Percentiles rank a stretch among this genome's conserved stretches.
Evolutionary conservation across 257 asterid genomes (phyloP).

Genomic region (Petunia axillaris): DNA sequence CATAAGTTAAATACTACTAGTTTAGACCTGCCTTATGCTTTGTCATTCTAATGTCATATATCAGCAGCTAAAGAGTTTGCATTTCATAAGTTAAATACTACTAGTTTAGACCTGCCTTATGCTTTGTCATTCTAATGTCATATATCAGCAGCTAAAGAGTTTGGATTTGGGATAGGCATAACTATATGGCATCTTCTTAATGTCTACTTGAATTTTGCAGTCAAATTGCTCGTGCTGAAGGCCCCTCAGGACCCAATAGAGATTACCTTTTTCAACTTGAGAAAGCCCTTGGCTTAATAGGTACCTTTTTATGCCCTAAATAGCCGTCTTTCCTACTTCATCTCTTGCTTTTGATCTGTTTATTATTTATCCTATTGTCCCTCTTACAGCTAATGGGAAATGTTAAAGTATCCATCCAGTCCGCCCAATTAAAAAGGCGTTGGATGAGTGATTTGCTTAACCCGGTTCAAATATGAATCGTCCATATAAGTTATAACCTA

Average conservation of each 20-base stretch:
- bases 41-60: neutral
- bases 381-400: neutral
- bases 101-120: neutral
- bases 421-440: too few species aligned
- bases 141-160: neutral
- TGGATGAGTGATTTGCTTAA: too few species aligned
- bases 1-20: neutral
- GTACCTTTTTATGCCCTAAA: conserved; percentile 34
- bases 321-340: neutral
- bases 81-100: too few species aligned
- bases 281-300: conserved; percentile 68
- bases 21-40: neutral
- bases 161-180: neutral
- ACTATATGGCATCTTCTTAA: neutral
- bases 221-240: conserved; percentile 82
- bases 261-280: conserved; percentile 96
- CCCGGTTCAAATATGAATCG: too few species aligned
- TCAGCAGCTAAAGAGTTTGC: neutral
- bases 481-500: too few species aligned
- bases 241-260: conserved; percentile 96
- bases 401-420: too few species aligned
- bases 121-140: neutral
- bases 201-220: conserved; percentile 46
- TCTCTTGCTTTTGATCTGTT: neutral
- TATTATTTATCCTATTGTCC: neutral